These are phyloP conservation scores for Alnus glutinosa DNA, from an alignment of 306 rosid genomes.

Conservation along the genomic window DNA sequence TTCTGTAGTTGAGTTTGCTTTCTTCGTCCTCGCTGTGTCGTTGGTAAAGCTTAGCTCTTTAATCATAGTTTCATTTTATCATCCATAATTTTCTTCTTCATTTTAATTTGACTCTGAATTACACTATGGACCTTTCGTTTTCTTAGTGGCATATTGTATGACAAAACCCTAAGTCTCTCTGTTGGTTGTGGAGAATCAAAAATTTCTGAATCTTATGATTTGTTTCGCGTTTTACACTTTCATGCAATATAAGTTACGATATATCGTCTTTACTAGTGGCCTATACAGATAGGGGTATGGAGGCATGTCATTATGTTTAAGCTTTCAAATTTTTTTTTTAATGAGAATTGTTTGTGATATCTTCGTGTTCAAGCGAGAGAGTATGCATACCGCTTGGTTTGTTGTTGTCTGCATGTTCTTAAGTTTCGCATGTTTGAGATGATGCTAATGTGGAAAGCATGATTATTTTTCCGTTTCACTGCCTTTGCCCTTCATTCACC, in stretches of 20 bases:
- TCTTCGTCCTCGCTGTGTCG: not conserved
- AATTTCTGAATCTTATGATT: not conserved
- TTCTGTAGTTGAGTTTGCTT: not conserved
- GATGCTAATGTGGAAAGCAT: not conserved
- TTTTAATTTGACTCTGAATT: not conserved
- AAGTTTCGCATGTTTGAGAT: not conserved
- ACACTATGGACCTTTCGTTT: not conserved
- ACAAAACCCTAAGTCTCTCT: not conserved
- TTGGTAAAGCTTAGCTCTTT: not conserved
- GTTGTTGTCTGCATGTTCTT: not conserved
- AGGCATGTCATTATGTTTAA: not conserved
- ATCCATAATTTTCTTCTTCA: not conserved
- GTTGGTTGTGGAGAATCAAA: not conserved
- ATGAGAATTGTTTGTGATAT: not conserved
- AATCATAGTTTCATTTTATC: not conserved
- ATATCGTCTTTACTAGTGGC: not conserved
- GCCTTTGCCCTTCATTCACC: not conserved
- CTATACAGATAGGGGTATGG: not conserved
- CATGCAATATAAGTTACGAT: too few species aligned
- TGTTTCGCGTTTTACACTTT: too few species aligned
- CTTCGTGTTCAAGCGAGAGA: not conserved
- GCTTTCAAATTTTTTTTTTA: not conserved
- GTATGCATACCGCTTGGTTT: not conserved
- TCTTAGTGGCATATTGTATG: not conserved
- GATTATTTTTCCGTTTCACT: not conserved